A percentile compares a stretch with the other conserved stretches of the same genome.
Conservation (phyloP, 75 land plant genomes). For the Cryptomeria japonica region DNA sequence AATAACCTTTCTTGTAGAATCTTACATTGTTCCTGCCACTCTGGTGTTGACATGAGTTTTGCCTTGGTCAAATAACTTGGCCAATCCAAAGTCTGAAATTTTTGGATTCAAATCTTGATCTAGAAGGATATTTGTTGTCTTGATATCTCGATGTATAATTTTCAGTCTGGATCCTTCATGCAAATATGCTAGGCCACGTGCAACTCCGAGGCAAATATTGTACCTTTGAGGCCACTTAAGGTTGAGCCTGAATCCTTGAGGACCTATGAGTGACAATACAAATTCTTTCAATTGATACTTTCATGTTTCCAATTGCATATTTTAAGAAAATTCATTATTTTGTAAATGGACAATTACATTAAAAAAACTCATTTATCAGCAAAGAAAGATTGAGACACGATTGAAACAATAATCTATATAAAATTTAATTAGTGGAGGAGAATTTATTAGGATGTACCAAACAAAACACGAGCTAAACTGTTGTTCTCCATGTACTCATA, state of each 20-base stretch:
- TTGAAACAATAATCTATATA: background rate
- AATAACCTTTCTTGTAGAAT: background rate
- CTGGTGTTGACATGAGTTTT: conserved; percentile 30
- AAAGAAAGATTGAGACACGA: background rate
- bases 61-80: conserved; percentile 26
- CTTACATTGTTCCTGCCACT: conserved; percentile 43
- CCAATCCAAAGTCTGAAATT: conserved; percentile 28
- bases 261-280: background rate
- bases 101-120: conserved; percentile 26
- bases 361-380: background rate
- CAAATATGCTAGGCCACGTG: conserved; percentile 35
- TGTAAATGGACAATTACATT: background rate
- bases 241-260: conserved; percentile 9
- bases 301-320: background rate
- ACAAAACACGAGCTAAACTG: conserved; percentile 17
- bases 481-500: conserved; percentile 29
- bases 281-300: background rate
- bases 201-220: conserved; percentile 26
- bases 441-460: conserved; percentile 13
- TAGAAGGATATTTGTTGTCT: conserved; percentile 22
- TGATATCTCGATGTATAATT: conserved; percentile 30
- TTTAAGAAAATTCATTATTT: background rate
- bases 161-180: conserved; percentile 31
- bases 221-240: conserved; percentile 21
- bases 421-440: background rate